A percentile compares a stretch with the other conserved stretches of the same genome.
Evolutionary conservation across 2,329 filamentous ascomycete species (phyloP).

Genomic region (Monilinia fructigena): DNA sequence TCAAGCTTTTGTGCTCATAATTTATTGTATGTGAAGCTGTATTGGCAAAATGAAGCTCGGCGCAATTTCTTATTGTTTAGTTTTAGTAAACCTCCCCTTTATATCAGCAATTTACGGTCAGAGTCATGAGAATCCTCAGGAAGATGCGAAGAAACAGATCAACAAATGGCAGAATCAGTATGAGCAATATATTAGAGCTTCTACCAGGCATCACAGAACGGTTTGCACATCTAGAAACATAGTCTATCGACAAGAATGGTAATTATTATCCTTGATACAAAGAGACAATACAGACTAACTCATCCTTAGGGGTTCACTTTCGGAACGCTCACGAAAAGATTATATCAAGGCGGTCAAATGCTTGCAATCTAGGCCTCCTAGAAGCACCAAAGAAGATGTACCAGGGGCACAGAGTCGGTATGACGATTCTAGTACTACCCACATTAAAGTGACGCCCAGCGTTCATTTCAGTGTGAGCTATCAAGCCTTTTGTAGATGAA

Average conservation of each 20-base stretch:
- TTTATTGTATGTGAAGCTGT: not conserved
- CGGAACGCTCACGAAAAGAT: slow-evolving; percentile 25
- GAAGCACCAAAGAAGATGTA: slow-evolving; percentile 38
- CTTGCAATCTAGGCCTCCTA: slow-evolving; percentile 39
- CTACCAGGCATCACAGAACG: not conserved
- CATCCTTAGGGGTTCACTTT: not conserved
- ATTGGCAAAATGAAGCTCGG: slow-evolving; percentile 4
- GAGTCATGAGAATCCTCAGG: not conserved
- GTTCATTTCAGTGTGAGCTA: slow-evolving; percentile 34
- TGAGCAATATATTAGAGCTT: slow-evolving; percentile 4
- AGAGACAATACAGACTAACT: not conserved
- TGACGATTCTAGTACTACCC: slow-evolving; percentile 43
- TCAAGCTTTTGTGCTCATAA: not conserved
- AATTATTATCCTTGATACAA: not conserved
- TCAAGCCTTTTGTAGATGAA: not conserved
- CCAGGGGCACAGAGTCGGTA: slow-evolving; percentile 35
- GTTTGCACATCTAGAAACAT: slow-evolving; percentile 5
- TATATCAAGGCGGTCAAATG: slow-evolving; percentile 45
- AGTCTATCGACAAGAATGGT: slow-evolving; percentile 18
- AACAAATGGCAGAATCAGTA: slow-evolving; percentile 8
- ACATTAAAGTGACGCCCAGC: slow-evolving; percentile 41
- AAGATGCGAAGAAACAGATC: slow-evolving; percentile 8
- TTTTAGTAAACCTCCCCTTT: not conserved
- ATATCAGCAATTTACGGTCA: not conserved
- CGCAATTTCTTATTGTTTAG: not conserved